phyloP scores from a whole-genome alignment of 352 stramenopile species.

The Salisapilia sapeloensis region DNA sequence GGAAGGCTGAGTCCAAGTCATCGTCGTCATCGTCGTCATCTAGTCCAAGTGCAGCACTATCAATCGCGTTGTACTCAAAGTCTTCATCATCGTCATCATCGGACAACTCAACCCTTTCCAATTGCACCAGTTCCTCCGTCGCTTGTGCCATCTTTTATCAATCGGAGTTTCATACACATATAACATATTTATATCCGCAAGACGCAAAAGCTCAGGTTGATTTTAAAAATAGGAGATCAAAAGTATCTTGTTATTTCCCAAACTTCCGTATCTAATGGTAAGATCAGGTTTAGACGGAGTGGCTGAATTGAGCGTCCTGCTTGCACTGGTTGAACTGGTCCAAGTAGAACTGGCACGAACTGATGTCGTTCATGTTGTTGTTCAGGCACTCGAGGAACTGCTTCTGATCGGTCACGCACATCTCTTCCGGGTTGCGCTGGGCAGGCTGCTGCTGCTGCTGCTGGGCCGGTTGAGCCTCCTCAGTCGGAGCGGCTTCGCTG shows the following conservation, averaged over 20 bases:
- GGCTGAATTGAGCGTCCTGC: too few relatives aligned
- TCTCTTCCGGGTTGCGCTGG: too few relatives aligned
- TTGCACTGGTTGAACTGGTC: constrained; percentile 81
- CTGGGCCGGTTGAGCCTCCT: constrained; percentile 8
- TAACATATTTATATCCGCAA: too few relatives aligned
- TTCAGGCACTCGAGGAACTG: constrained; percentile 75
- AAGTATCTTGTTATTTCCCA: too few relatives aligned
- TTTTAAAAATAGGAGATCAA: too few relatives aligned
- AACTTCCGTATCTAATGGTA: too few relatives aligned
- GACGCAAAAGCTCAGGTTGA: too few relatives aligned
- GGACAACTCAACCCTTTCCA: constrained; percentile 73
- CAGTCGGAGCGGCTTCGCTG: constrained; percentile 19
- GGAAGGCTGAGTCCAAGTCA: constrained; percentile 70
- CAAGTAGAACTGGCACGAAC: constrained; percentile 78
- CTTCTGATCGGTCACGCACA: constrained; percentile 65
- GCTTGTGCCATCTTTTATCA: too few relatives aligned
- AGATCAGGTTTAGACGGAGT: too few relatives aligned
- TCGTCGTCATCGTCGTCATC: constrained; percentile 54
- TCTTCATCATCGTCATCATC: constrained; percentile 73
- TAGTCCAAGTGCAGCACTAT: constrained; percentile 28
- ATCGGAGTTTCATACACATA: too few relatives aligned
- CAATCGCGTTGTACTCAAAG: constrained; percentile 70
- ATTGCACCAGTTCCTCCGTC: constrained; percentile 73
- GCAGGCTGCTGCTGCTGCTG: constrained; percentile 13
- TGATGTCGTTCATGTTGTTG: constrained; percentile 76